Base-by-base conservation (phyloP, 345 rosid species). In the Salix suchowensis region DNA sequence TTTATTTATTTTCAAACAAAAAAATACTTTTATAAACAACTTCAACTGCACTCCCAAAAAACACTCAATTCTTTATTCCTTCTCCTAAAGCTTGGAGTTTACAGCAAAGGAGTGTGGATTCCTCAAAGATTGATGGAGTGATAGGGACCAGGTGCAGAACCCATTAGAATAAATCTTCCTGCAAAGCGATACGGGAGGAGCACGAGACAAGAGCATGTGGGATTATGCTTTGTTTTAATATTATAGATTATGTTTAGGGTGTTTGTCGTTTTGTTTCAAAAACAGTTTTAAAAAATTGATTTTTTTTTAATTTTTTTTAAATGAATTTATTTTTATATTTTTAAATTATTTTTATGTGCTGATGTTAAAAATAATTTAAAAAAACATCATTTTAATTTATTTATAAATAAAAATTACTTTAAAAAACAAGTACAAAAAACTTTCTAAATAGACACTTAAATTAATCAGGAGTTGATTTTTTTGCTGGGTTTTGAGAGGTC, bases 181-280 rank as follows among this genome's bases (percentile, higher is more conserved):
- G 34, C 11, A 36, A 21, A 42, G 52, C 30, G 74, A 65, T 62
- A 6, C n/a, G 68, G 67, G 82, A 60, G 82, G 55, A 81, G 78
- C 88, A 84, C 83, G 67, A 83, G 84, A 76, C 80, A n/a, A 70
- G 71, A 24, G 74, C 86, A 70, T 81, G 86, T 82, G 85, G 80
- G 90, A 77, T 78, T 67, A 61, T 74, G 87, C 54, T 76, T 68
- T 73, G 73, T 40, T 75, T 55, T 40, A 10, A 36, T 50, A 23
- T 7, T 65, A 42, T 26, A 64, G 71, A 71, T 71, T 61, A 23
- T 21, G 39, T 72, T 68, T 0, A 0, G 36, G 36, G 36, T 34
- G 34, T 32, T 32, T 32, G 34, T 32, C 34, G 34, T 34, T 34
- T 34, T 34, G 36, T 34, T 34, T 34, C 36, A 4, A 34, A 34